Evolutionary conservation across 306 rosid species (phyloP), one percentile per base, ranked within the genome.

Genomic region (Vicia faba): DNA sequence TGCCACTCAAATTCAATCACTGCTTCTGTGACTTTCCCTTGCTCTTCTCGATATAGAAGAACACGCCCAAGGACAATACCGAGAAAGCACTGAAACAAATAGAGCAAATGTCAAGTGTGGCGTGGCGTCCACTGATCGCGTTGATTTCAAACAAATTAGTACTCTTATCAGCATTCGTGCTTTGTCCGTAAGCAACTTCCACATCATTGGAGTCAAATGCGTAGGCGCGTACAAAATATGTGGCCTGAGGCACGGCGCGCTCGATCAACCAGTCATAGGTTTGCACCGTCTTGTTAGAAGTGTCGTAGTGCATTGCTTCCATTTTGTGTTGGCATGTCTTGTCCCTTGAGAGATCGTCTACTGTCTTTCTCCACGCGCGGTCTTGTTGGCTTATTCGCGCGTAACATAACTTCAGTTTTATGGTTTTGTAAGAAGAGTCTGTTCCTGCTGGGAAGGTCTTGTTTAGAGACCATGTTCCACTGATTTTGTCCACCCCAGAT

Each of bases 351-450:
- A 95, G 87, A 0, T 67, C 15, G n/a, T 88, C 91, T 35, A 48
- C 83, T 0, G 99, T 95, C 79, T 95, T 90, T 55, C 99, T 86
- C 99, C 99, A 95, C 3, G 61, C 76, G 62, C 99, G 95, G 80
- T 88, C 95, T 11, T 19, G 31, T 55, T 95, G 99, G 85, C 99
- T 95, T 31, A 82, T 48, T 0, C 88, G 91, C 76, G 97, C 91
- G 79, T 84, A 95, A 83, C 99, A 95, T 0, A 95, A 70, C 69
- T 84, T 85, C 68, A 83, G 56, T 78, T 85, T 76, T 16, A 95
- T 54, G 45, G 85, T 86, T 75, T 88, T 84, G 89, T 78, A 95
- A 6, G 74, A 40, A 1, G 95, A 81, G 68, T 85, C 96, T 10
- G 81, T 46, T 48, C 92, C 95, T 0, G 81, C 78, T 7, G 86